Percentiles rank a stretch among this genome's conserved stretches.
phyloP scores from a whole-genome alignment of 2,329 filamentous ascomycete genomes.

The Fusarium cicatricum region DNA sequence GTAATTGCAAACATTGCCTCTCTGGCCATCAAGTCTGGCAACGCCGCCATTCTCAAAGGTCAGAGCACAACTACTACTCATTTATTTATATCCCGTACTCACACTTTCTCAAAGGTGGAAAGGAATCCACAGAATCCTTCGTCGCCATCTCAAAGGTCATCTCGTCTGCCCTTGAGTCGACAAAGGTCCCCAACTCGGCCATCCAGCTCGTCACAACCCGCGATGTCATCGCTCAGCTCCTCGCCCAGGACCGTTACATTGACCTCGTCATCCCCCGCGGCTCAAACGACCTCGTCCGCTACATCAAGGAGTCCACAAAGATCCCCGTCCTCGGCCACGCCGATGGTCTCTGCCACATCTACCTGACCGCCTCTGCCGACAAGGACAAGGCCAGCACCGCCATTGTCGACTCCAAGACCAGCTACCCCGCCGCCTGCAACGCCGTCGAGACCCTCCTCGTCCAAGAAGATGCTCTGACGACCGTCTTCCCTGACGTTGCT shows the following conservation, averaged over 20 bases:
- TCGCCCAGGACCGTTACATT: constrained; percentile 85
- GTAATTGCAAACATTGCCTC: constrained; percentile 98
- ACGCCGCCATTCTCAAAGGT: constrained; percentile 95
- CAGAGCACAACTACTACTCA: constrained; percentile 53
- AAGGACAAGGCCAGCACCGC: constrained; percentile 75
- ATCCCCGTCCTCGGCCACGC: constrained; percentile 97
- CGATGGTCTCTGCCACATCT: constrained; percentile 89
- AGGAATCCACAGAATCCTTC: constrained; percentile 96
- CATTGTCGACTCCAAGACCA: constrained; percentile 89
- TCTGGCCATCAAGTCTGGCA: constrained; percentile 95
- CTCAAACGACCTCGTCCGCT: constrained; percentile 87
- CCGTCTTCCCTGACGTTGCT: constrained; percentile 76
- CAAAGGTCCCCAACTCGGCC: constrained; percentile 82
- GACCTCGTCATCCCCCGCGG: constrained; percentile 95
- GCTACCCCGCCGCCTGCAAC: constrained; percentile 96
- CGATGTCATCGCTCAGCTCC: constrained; percentile 87
- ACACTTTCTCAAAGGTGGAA: constrained; percentile 69
- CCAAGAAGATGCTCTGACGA: constrained; percentile 72
- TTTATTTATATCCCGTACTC: not conserved
- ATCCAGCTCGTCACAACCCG: constrained; percentile 94
- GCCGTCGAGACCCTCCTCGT: constrained; percentile 91
- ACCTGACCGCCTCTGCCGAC: constrained; percentile 82
- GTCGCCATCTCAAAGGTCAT: constrained; percentile 88
- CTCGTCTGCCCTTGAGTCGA: constrained; percentile 75
- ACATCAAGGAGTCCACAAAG: constrained; percentile 88